A percentile compares a stretch with the other conserved stretches of the same genome.
These are phyloP conservation scores for Plectosphaerella sp. DNA, from an alignment of 2,329 filamentous ascomycete species.

Conservation along the genomic window DNA sequence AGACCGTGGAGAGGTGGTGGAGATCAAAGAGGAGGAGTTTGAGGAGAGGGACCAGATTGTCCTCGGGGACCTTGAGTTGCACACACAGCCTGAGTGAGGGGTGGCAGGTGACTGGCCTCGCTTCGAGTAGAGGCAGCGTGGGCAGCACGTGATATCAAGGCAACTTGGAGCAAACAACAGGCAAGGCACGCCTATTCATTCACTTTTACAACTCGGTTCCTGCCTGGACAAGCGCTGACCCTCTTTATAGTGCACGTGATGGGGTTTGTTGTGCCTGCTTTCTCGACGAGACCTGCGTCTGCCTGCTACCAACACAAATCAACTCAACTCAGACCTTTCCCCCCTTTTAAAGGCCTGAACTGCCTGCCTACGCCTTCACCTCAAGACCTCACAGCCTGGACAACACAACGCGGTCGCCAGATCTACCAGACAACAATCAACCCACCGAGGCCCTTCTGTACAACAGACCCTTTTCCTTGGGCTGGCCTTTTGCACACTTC, in stretches of 20 bases:
- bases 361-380: no score
- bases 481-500: no score
- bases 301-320: not conserved
- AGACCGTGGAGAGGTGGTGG: slow-evolving; percentile 11
- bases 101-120: not conserved
- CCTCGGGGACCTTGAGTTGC: slow-evolving; percentile 3
- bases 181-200: not conserved
- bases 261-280: not conserved
- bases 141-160: not conserved
- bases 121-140: no score
- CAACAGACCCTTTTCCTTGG: no score
- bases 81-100: not conserved
- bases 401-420: no score
- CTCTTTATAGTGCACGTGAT: no score
- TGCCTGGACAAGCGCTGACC: no score
- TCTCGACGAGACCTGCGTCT: not conserved
- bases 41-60: slow-evolving; percentile 4
- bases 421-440: no score
- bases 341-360: no score
- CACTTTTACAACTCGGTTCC: no score
- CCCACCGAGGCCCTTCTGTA: no score
- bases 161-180: not conserved
- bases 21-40: slow-evolving; percentile 11
- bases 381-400: no score
- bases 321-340: not conserved